Conservation (phyloP, 2,329 filamentous ascomycete species). For the Botrytis paeoniae region DNA sequence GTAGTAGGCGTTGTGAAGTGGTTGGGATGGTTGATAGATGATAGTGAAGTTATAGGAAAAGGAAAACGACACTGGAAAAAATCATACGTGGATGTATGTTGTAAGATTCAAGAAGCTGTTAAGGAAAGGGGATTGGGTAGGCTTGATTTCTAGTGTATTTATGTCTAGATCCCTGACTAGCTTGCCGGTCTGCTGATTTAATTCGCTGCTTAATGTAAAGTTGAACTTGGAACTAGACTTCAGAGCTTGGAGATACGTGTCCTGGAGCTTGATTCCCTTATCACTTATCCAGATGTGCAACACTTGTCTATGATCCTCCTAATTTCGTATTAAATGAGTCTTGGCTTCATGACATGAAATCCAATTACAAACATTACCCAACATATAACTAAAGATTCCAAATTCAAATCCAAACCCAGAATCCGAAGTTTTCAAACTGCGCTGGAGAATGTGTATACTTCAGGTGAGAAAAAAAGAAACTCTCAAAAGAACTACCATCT, state of each 20-base stretch:
- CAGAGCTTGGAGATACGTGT: background rate
- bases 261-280: background rate
- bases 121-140: constrained; percentile 53
- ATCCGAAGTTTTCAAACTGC: rapidly evolving
- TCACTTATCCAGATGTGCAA: background rate
- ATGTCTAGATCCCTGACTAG: background rate
- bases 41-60: constrained; percentile 34
- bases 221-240: background rate
- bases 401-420: background rate
- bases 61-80: constrained; percentile 46
- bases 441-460: background rate
- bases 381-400: background rate
- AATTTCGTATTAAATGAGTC: background rate
- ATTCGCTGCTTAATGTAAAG: background rate
- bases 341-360: background rate
- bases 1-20: constrained; percentile 67
- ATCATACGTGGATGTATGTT: constrained; percentile 46
- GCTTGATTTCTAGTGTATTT: constrained; percentile 46
- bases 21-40: constrained; percentile 56
- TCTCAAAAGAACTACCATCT: rapidly evolving
- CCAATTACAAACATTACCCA: background rate
- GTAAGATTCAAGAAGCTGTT: constrained; percentile 54
- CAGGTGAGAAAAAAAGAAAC: background rate
- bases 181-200: background rate
- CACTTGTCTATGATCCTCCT: too few relatives aligned